Base-by-base conservation (phyloP, 139 green algal species). In the Picochlorum sp. region DNA sequence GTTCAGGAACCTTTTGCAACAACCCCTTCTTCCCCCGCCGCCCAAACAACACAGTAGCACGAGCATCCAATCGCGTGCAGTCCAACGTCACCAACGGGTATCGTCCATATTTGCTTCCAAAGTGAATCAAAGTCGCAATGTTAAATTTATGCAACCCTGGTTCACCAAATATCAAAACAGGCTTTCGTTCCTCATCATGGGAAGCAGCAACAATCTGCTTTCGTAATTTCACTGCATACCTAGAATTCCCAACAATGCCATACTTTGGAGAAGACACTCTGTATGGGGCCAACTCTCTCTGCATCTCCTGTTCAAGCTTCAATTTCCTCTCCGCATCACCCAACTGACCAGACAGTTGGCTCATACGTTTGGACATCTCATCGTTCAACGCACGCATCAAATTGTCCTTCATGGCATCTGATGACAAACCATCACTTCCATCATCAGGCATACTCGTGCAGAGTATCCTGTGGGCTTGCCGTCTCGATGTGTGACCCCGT, bases 91-190 rank as follows among this genome's bases (percentile, higher is more conserved):
- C 64, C 57, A 89, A 70, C 6, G 78, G 68, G 9, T 72, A 61
- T 7, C 9, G 20, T 16, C 73, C 69, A 51, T 63, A 24, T 20
- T 50, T 59, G 8, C 68, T 76, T 4, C 81, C 77, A 66, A 83
- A 90, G 62, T 91, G 85, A 21, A 91, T 68, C 11, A 90, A 76
- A 13, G 78, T 66, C 0, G 81, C 81, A 4, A 84, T 59, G 61
- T 82, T 80, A 45, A 78, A 67, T 71, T 91, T 91, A 41, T 84
- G 49, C 47, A 90, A 62, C 0, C 85, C 85, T 6, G 76, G 79
- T 77, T 91, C 85, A 2, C 84, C 84, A 69, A 89, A 86, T 1
- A 90, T 58, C 6, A 87, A 49, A 14, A 84, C 69, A 4, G 80
- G 76, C 2, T 37, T 34, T 56, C 77, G 71, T 62, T 49, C 49